Percentiles rank a stretch among this genome's conserved stretches.
Evolutionary conservation across 2,329 filamentous ascomycete genomes (phyloP).

Genomic region (Dothideomycetes sp.): DNA sequence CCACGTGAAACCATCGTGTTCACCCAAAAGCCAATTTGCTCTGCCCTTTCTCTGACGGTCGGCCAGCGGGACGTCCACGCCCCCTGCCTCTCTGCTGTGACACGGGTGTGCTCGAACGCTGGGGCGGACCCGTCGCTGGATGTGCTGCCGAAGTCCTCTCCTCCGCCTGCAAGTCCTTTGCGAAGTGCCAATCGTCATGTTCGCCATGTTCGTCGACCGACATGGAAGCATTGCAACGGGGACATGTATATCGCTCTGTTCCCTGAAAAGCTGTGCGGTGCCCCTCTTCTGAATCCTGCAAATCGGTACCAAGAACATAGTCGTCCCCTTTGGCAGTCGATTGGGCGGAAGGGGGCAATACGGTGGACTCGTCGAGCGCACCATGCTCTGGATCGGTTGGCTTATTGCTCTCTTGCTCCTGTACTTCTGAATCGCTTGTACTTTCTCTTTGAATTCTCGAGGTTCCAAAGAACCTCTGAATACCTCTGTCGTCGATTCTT

Average conservation of each 20-base stretch:
- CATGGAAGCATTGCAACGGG: constrained; percentile 45
- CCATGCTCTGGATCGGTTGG: neutral
- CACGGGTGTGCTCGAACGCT: constrained; percentile 2
- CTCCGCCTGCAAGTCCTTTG: constrained; percentile 67
- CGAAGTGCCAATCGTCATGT: constrained; percentile 92
- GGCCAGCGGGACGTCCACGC: constrained; percentile 25
- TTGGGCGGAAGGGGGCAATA: constrained; percentile 3
- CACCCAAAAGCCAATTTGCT: constrained; percentile 33
- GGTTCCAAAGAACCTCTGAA: constrained; percentile 24
- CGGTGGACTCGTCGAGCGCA: constrained; percentile 2
- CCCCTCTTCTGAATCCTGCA: no score
- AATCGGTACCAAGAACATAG: neutral
- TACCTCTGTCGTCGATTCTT: constrained; percentile 21
- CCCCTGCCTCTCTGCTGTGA: constrained; percentile 14
- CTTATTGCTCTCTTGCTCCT: constrained; percentile 3
- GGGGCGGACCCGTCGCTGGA: constrained; percentile 9
- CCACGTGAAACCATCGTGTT: neutral
- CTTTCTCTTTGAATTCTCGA: constrained; percentile 10
- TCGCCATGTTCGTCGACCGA: constrained; percentile 46
- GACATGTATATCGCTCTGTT: constrained; percentile 41
- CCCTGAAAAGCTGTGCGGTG: constrained; percentile 1
- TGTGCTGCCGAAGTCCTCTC: constrained; percentile 29
- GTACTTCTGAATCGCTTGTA: constrained; percentile 9
- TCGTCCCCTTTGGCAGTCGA: neutral
- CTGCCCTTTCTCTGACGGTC: constrained; percentile 31